phyloP scores from a whole-genome alignment of 2,329 filamentous ascomycete genomes.

The Colletotrichum eleusines region DNA sequence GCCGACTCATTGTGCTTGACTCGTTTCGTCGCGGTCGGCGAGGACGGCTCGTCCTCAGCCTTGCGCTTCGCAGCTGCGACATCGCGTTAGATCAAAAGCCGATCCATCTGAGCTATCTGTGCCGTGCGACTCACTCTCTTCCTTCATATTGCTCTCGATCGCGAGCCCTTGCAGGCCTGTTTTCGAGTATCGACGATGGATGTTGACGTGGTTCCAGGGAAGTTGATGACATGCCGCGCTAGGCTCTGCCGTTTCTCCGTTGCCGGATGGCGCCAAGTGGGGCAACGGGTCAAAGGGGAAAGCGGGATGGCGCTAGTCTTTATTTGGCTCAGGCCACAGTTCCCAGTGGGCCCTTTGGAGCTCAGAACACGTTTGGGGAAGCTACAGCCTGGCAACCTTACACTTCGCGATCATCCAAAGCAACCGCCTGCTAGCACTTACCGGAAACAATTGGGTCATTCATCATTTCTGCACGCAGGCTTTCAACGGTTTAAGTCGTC shows the following conservation, averaged over 20 bases:
- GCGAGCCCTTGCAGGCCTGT: constrained; percentile 32
- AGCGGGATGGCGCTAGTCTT: constrained; percentile 49
- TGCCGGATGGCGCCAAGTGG: constrained; percentile 28
- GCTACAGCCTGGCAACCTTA: constrained; percentile 13
- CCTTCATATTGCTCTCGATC: constrained; percentile 49
- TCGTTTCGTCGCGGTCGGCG: constrained; percentile 73
- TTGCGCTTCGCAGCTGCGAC: constrained; percentile 73
- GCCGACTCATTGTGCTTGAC: constrained; percentile 64
- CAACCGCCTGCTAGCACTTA: constrained; percentile 15
- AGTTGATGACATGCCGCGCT: constrained; percentile 40
- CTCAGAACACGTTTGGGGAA: constrained; percentile 43
- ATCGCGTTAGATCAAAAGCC: constrained; percentile 4
- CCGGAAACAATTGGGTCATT: constrained; percentile 3
- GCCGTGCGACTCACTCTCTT: constrained; percentile 52
- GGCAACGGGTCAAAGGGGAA: constrained; percentile 48
- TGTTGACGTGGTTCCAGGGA: constrained; percentile 30
- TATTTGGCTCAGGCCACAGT: constrained; percentile 52
- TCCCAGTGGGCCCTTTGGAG: constrained; percentile 45
- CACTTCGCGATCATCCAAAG: constrained; percentile 26
- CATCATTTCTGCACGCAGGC: constrained; percentile 3
- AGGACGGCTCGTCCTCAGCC: constrained; percentile 74
- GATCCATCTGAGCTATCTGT: rapidly evolving
- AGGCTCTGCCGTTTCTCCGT: constrained; percentile 39
- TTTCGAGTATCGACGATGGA: constrained; percentile 29
- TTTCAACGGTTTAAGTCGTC: constrained; percentile 4